Conservation (phyloP, 768 basidiomycete genomes). For the Russula vinacea region DNA sequence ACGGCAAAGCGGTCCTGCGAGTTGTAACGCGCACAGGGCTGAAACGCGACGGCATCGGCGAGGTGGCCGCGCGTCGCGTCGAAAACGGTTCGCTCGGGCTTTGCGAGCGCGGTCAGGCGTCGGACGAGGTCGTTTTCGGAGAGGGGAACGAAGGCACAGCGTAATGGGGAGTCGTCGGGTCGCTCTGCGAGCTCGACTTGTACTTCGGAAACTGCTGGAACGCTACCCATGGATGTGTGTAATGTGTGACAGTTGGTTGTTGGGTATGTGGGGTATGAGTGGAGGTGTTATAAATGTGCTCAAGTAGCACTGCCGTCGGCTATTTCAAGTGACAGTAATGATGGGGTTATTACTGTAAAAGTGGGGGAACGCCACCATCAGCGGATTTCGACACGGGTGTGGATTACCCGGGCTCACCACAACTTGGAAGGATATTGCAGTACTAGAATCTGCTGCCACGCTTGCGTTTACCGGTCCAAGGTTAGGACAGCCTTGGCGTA, state of each 20-base stretch:
- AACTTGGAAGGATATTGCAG: background rate
- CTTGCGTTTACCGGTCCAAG: slow-evolving; percentile 4
- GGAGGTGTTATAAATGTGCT: background rate
- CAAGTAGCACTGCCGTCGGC: background rate
- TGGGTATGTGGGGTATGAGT: background rate
- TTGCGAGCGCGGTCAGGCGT: slow-evolving; percentile 23
- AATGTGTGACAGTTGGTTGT: background rate
- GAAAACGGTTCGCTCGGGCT: slow-evolving; percentile 25
- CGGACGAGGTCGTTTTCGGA: slow-evolving; percentile 21
- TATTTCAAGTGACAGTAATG: background rate
- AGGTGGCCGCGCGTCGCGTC: slow-evolving; percentile 27
- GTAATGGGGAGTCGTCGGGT: slow-evolving; percentile 24
- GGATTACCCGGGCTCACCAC: slow-evolving; percentile 1
- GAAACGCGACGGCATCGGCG: slow-evolving; percentile 45
- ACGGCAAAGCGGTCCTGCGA: slow-evolving; percentile 44
- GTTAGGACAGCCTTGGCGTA: background rate
- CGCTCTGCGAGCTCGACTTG: slow-evolving; percentile 26
- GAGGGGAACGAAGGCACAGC: slow-evolving; percentile 27
- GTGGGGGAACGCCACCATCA: slow-evolving; percentile 19
- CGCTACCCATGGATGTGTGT: slow-evolving; percentile 9
- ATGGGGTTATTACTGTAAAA: slow-evolving; percentile 4
- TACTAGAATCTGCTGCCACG: background rate
- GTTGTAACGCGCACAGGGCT: slow-evolving; percentile 42
- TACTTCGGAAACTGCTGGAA: slow-evolving; percentile 17
- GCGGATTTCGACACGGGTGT: slow-evolving; percentile 5